Base-by-base conservation (phyloP, 1,139 yeast genomes). In the Lodderomyces pseudojiufengensis region DNA sequence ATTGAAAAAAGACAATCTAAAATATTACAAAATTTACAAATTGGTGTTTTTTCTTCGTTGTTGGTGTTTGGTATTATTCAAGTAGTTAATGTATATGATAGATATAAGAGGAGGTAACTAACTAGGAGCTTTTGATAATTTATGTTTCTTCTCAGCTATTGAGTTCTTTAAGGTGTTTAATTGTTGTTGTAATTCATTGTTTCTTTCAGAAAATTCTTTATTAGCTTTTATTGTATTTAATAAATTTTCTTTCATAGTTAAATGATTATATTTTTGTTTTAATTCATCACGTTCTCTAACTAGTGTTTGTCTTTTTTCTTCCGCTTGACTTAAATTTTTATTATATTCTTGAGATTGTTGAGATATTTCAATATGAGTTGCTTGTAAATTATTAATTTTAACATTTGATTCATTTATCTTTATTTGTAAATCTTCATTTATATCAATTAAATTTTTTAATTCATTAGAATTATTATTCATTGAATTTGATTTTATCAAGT, bases 1-100 rank as follows among this genome's bases (percentile, higher is more conserved):
- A 70, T 70, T 15, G 77, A 74, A 39, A 59, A 55, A 44, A 69
- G 69, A 41, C 87, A 76, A 52, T 70, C 63, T 43, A 63, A 49
- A 35, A 71, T 75, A 24, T 52, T 78, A 32, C 50, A 47, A 33
- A 43, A 50, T 18, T 39, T 65, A 5, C 65, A 63, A 43, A 46
- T 38, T 25, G 51, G 51, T 1, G 30, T 46, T 3, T 16, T 47
- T 10, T 59, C 56, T 2, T 44, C 49, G 7, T 48, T 47, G n/a
- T 16, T 34, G 11, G 23, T 45, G 5, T 38, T 27, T 22, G 47
- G 41, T n/a, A 33, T 34, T 9, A 38, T 39, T 16, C 39, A 38
- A 29, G 34, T 13, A 12, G 29, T 16, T n/a, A 33, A 26, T 9
- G n/a, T 29, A 15, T 23, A 29, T 25, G 36, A 28, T 9, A 32